Base-by-base conservation (phyloP, 495 filamentous ascomycete species). In the Neurospora africana region DNA sequence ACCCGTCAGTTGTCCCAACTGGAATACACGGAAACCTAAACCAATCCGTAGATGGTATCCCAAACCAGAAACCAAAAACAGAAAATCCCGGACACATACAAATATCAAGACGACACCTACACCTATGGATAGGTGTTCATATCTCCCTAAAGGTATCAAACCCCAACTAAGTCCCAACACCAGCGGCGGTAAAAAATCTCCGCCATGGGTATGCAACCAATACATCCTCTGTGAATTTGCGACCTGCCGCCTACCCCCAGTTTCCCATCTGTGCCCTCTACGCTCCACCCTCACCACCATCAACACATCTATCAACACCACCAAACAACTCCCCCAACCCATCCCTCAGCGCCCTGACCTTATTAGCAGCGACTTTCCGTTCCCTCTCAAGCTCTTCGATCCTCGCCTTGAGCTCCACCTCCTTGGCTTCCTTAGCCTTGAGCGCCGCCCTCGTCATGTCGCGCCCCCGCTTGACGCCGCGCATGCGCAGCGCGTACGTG, bases 341-440 rank as follows among this genome's bases (percentile, higher is more conserved):
- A 9, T 68, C 68, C 41, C 74, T 36, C 41, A 77, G 68, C 58
- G 71, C 72, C 68, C 68, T 44, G 8, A 79, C 67, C n/a, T 74
- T 70, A 47, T 80, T 75, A 13, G 13, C 68, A 23, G 88, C 84
- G 69, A 86, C 74, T 76, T 86, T 81, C 71, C 84, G 72, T 83
- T 89, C 83, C 69, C 78, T 82, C 78, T 89, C 85, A 53, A 89
- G 76, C 10, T 78, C 80, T 0, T 77, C 79, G 35, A 89, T 79
- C n/a, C 81, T 81, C 35, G 76, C 76, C 78, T 82, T 76, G 68
- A 91, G 74, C 73, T 85, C 85, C 13, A 81, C 80, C 37, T 90
- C 88, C 71, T 87, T 84, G 3, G 82, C 81, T 61, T 93, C 89
- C 61, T 90, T 89, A 33, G 83, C 84, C 76, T 87, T 89, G n/a